Base-by-base conservation (phyloP, 352 stramenopile genomes). In the Pythium brachiatum region DNA sequence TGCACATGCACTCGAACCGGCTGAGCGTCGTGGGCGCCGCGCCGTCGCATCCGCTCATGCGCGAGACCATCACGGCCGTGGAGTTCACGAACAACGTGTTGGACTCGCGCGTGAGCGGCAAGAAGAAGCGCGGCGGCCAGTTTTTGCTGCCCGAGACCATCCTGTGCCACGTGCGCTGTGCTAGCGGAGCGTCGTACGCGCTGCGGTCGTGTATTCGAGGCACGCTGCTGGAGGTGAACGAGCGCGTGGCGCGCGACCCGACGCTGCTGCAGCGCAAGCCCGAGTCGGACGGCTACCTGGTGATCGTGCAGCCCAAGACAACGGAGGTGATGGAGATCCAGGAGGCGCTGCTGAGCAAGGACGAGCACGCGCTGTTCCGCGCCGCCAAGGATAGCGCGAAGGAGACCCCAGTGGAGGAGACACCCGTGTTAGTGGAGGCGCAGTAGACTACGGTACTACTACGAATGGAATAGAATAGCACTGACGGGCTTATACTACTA, bases 1-100 rank as follows among this genome's bases (percentile, higher is more conserved):
- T 95, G 57, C 84, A 95, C 72, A 95, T 95, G 86, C 86, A 95
- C 74, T 93, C 86, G 43, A 95, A 95, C 59, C 83, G 86, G 6
- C 73, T 94, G n/a, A 92, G 86, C 59, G 82, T 95, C 25, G 81
- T 83, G 53, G 86, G 86, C 46, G 75, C 90, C 41, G 83, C 86
- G 2, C 74, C 72, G 32, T 81, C 79, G 21, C 86, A 95, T 51
- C 73, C 74, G 4, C 62, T 89, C n/a, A 83, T 92, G 78, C 60
- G 73, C 52, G 78, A 89, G 55, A 62, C 80, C 43, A 67, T 95
- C 11, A 73, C 70, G 50, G 69, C 57, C 39, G 64, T 95, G 41
- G 82, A 88, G 65, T 95, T 92, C 60, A 68, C 80, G 27, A 59
- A 60, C 31, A 81, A 74, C 57, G 70, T 95, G 52, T 53, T 90